Conservation (phyloP, 495 filamentous ascomycete species). For the Penicillium desertorum region DNA sequence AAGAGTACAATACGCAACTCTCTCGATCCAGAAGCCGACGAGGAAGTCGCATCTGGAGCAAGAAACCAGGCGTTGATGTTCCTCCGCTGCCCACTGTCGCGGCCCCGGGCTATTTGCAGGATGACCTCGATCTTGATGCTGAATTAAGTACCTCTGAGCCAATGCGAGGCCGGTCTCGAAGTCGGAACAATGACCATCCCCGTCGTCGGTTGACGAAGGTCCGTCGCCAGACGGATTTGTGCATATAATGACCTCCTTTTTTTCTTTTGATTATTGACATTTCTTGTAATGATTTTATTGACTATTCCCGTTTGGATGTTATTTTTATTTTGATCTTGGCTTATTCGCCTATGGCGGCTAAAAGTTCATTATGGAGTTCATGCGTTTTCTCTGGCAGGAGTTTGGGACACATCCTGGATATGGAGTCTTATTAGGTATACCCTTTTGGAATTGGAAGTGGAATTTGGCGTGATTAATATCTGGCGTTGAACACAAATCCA, state of each 20-base stretch:
- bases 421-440: slow-evolving; percentile 15
- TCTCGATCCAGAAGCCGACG: slow-evolving; percentile 23
- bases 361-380: slow-evolving; percentile 6
- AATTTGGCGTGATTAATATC: slow-evolving; percentile 7
- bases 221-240: slow-evolving; percentile 18
- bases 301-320: slow-evolving; percentile 2
- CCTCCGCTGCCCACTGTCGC: slow-evolving; percentile 24
- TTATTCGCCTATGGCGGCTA: slow-evolving; percentile 1
- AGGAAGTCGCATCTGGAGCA: slow-evolving; percentile 22
- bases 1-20: neutral
- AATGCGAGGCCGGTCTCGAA: slow-evolving; percentile 34
- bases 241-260: slow-evolving; percentile 23
- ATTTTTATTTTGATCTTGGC: slow-evolving; percentile 7
- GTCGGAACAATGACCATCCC: slow-evolving; percentile 31
- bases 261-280: slow-evolving; percentile 14
- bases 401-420: slow-evolving; percentile 1
- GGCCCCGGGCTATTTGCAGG: slow-evolving; percentile 19
- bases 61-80: slow-evolving; percentile 19
- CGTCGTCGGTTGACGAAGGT: slow-evolving; percentile 27
- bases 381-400: neutral
- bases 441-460: slow-evolving; percentile 15
- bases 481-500: slow-evolving; percentile 2
- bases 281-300: slow-evolving; percentile 1
- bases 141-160: slow-evolving; percentile 14
- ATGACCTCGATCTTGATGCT: slow-evolving; percentile 8